Evolutionary conservation across 2,329 filamentous ascomycete genomes (phyloP).

Genomic region (Metarhizium album): DNA sequence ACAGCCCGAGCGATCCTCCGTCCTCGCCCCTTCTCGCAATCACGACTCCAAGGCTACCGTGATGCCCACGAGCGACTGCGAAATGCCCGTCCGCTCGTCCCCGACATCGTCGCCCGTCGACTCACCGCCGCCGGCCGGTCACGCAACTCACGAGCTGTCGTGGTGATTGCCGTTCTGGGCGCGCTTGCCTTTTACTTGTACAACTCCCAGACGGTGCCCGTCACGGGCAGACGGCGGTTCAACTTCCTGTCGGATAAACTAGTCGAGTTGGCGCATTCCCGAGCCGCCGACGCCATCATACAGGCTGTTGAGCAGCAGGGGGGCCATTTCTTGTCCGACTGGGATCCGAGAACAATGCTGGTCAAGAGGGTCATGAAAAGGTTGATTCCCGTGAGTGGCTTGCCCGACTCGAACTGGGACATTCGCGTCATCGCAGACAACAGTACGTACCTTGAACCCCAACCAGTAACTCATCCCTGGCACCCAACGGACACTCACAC

Average conservation of each 20-base stretch:
- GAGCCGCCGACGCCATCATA: slow-evolving; percentile 31
- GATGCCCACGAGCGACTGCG: slow-evolving; percentile 17
- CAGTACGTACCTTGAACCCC: slow-evolving; percentile 20
- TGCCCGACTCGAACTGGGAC: slow-evolving; percentile 54
- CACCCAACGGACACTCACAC: neutral
- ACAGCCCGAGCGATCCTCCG: neutral
- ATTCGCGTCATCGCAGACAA: slow-evolving; percentile 63
- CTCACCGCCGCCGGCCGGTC: slow-evolving; percentile 18
- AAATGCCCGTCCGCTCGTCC: slow-evolving; percentile 22
- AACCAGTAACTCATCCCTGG: neutral
- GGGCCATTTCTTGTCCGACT: slow-evolving; percentile 44
- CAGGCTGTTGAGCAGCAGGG: slow-evolving; percentile 40
- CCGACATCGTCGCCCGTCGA: slow-evolving; percentile 14
- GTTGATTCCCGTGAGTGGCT: slow-evolving; percentile 56
- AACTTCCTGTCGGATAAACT: slow-evolving; percentile 50
- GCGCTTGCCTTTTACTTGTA: slow-evolving; percentile 51
- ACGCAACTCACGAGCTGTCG: slow-evolving; percentile 24
- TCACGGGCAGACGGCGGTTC: slow-evolving; percentile 62
- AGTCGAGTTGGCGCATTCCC: slow-evolving; percentile 32
- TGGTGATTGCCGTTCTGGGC: slow-evolving; percentile 29
- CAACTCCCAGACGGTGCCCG: slow-evolving; percentile 62
- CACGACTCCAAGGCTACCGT: slow-evolving; percentile 1
- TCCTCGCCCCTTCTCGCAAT: neutral
- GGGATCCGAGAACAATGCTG: slow-evolving; percentile 43
- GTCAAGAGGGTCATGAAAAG: slow-evolving; percentile 56